phyloP scores from a whole-genome alignment of 208 protist species.

The Acanthamoeba lenticulata region DNA sequence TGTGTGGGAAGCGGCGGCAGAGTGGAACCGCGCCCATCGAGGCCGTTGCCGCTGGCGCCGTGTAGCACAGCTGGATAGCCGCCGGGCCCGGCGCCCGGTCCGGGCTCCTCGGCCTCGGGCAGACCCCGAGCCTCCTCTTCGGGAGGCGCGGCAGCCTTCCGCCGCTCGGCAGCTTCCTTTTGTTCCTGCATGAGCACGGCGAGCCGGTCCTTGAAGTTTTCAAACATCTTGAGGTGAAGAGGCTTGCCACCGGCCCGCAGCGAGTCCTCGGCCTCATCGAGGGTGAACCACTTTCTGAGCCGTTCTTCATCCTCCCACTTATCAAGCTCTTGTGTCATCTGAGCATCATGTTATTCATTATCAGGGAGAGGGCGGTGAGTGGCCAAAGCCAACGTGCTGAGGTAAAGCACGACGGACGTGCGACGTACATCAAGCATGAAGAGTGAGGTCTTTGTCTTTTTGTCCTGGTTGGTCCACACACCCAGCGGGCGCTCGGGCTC shows the following conservation, averaged over 20 bases:
- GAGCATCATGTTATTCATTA: no score
- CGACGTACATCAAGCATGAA: slow-evolving; percentile 59
- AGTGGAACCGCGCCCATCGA: neutral
- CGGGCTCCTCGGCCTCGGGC: neutral
- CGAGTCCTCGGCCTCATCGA: neutral
- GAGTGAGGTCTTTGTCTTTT: slow-evolving; percentile 45
- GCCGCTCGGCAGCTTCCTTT: slow-evolving; percentile 31
- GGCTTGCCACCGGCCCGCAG: slow-evolving; percentile 3
- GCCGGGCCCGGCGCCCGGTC: neutral
- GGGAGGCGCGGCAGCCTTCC: neutral
- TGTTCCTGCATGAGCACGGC: slow-evolving; percentile 38
- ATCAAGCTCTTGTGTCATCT: slow-evolving; percentile 38
- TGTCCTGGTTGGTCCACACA: slow-evolving; percentile 42
- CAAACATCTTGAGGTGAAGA: slow-evolving; percentile 25
- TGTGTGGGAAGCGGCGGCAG: neutral
- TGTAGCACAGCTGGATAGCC: neutral
- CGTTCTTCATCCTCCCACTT: slow-evolving; percentile 52
- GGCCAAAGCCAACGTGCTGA: neutral
- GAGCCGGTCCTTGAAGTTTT: slow-evolving; percentile 21
- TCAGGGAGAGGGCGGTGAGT: no score
- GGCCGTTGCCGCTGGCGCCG: no score
- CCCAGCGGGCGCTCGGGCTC: slow-evolving; percentile 58
- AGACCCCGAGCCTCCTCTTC: slow-evolving; percentile 11
- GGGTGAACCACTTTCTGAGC: slow-evolving; percentile 55
- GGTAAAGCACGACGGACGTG: neutral